A percentile compares a stretch with the other conserved stretches of the same genome.
Evolutionary conservation across 2,329 filamentous ascomycete species (phyloP).

Genomic region (Cercospora sesami): DNA sequence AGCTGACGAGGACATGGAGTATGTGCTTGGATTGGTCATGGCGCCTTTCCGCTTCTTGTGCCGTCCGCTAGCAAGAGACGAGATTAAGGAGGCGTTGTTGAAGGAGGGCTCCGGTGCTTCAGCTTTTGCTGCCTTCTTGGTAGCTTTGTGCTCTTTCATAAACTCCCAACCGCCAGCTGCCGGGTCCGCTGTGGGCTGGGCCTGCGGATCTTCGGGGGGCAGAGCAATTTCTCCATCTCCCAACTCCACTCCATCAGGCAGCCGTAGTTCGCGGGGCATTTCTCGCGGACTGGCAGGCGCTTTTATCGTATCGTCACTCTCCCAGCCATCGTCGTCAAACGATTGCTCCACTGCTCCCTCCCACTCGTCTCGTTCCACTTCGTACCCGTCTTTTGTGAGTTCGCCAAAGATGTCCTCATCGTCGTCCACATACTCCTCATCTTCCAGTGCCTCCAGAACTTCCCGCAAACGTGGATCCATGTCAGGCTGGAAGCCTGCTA

Average conservation of each 20-base stretch:
- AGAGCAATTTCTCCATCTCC: constrained; percentile 52
- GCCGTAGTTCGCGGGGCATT: constrained; percentile 32
- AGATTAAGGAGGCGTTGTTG: constrained; percentile 69
- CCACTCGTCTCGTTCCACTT: constrained; percentile 78
- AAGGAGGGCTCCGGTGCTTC: constrained; percentile 57
- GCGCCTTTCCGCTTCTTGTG: constrained; percentile 95
- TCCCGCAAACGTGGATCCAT: constrained; percentile 94
- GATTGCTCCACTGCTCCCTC: constrained; percentile 52
- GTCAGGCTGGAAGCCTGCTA: constrained; percentile 92
- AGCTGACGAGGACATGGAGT: constrained; percentile 89
- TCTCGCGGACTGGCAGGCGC: constrained; percentile 41
- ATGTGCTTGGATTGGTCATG: constrained; percentile 79
- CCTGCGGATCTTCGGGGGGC: constrained; percentile 39
- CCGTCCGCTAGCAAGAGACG: constrained; percentile 71
- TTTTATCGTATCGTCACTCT: constrained; percentile 89
- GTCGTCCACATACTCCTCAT: constrained; percentile 87
- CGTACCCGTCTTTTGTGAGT: constrained; percentile 67
- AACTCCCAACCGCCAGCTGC: constrained; percentile 80
- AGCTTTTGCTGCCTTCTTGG: constrained; percentile 49
- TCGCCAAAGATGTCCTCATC: constrained; percentile 81
- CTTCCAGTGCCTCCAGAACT: constrained; percentile 87
- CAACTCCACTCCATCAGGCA: constrained; percentile 40
- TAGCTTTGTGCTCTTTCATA: constrained; percentile 83
- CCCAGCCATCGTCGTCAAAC: constrained; percentile 66
- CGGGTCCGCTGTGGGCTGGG: constrained; percentile 39